Evolutionary conservation across 495 filamentous ascomycete genomes (phyloP).

Genomic region (Trichoderma gamsii): DNA sequence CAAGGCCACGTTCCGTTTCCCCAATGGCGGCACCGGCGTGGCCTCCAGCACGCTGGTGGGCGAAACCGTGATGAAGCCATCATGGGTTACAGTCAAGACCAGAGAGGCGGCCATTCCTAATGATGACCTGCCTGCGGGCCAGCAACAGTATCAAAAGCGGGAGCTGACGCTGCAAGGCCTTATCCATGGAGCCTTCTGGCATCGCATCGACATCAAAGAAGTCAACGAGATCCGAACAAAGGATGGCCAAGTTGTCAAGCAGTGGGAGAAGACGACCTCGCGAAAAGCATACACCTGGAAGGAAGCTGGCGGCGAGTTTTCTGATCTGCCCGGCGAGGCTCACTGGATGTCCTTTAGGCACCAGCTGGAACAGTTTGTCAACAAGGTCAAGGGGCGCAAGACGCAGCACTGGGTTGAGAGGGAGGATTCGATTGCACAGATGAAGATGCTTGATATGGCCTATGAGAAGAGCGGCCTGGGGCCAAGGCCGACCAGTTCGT

Average conservation of each 20-base stretch:
- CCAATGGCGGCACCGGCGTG: slow-evolving; percentile 35
- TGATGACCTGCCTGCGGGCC: slow-evolving; percentile 23
- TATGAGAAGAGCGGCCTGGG: slow-evolving; percentile 45
- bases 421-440: slow-evolving; percentile 46
- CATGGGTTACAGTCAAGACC: not conserved
- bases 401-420: slow-evolving; percentile 45
- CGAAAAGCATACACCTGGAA: slow-evolving; percentile 44
- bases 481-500: slow-evolving; percentile 34
- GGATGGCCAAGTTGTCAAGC: slow-evolving; percentile 28
- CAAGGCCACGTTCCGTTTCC: slow-evolving; percentile 38
- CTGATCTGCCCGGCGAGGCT: slow-evolving; percentile 29
- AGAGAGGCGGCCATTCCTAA: slow-evolving; percentile 14
- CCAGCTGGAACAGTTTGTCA: slow-evolving; percentile 54
- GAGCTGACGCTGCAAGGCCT: slow-evolving; percentile 40
- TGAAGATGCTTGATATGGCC: slow-evolving; percentile 48
- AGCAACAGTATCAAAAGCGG: slow-evolving; percentile 35
- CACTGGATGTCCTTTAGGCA: slow-evolving; percentile 49
- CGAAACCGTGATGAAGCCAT: slow-evolving; percentile 20
- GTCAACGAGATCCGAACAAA: slow-evolving; percentile 33
- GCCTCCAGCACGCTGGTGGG: slow-evolving; percentile 1
- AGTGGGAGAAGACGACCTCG: slow-evolving; percentile 38
- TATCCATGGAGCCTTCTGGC: slow-evolving; percentile 35
- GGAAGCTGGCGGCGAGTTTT: slow-evolving; percentile 27
- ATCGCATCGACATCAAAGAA: slow-evolving; percentile 49
- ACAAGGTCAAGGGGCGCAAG: slow-evolving; percentile 40